phyloP scores from a whole-genome alignment of 805 yeast genomes.

The Diddensiella transvaalensis region DNA sequence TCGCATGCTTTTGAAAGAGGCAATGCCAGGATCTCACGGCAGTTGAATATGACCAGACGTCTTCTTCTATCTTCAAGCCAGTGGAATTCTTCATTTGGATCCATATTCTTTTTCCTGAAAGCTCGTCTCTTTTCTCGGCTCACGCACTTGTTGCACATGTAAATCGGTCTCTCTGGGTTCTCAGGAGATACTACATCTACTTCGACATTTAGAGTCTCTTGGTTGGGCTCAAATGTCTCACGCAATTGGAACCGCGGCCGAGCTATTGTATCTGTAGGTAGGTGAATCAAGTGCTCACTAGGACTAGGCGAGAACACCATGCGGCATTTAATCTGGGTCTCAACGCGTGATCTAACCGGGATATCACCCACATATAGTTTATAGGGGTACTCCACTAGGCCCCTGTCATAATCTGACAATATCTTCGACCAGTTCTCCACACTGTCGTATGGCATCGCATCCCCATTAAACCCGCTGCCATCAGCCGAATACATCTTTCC shows the following conservation, averaged over 20 bases:
- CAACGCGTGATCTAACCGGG: slow-evolving; percentile 85
- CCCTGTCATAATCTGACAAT: slow-evolving; percentile 1
- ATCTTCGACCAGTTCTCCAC: slow-evolving; percentile 5
- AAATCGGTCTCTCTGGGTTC: slow-evolving; percentile 46
- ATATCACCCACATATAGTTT: slow-evolving; percentile 40
- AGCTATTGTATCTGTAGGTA: slow-evolving; percentile 84
- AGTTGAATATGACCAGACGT: slow-evolving; percentile 84
- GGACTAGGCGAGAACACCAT: slow-evolving; percentile 74
- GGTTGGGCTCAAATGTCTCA: slow-evolving; percentile 26
- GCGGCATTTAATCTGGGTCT: slow-evolving; percentile 85
- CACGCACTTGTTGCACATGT: slow-evolving; percentile 83
- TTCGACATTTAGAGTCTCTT: slow-evolving; percentile 48
- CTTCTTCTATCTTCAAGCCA: slow-evolving; percentile 74
- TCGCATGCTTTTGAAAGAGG: slow-evolving; percentile 19
- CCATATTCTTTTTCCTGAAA: slow-evolving; percentile 79
- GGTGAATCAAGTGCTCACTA: slow-evolving; percentile 63
- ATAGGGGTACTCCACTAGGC: slow-evolving; percentile 16
- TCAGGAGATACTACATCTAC: slow-evolving; percentile 67
- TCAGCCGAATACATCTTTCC: slow-evolving; percentile 36
- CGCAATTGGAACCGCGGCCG: slow-evolving; percentile 75
- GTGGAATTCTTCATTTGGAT: slow-evolving; percentile 65
- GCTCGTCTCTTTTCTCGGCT: slow-evolving; percentile 94
- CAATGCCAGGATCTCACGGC: slow-evolving; percentile 77
- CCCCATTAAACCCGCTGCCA: not conserved
- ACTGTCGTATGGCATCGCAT: not conserved